phyloP scores from a whole-genome alignment of 495 filamentous ascomycete genomes.

The Penicilliopsis zonata region DNA sequence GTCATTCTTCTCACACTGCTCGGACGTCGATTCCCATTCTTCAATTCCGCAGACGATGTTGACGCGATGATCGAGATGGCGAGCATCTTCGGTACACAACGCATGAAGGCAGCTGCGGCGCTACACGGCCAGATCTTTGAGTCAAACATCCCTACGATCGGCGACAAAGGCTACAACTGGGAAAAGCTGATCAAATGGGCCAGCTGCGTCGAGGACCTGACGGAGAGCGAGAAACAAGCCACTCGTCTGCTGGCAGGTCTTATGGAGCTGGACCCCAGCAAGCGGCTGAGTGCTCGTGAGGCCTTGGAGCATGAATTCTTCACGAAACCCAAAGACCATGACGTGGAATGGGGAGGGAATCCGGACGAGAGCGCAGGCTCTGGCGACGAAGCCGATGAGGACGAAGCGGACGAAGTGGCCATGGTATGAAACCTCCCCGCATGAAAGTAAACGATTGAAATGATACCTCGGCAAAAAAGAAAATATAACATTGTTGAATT shows the following conservation, averaged over 20 bases:
- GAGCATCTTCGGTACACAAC: slow-evolving; percentile 77
- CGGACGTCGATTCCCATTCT: slow-evolving; percentile 87
- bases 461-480: too few relatives aligned
- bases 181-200: slow-evolving; percentile 95
- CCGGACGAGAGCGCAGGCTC: slow-evolving; percentile 31
- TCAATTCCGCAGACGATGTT: slow-evolving; percentile 92
- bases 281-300: slow-evolving; percentile 44
- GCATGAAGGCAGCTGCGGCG: slow-evolving; percentile 70
- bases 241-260: slow-evolving; percentile 52
- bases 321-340: slow-evolving; percentile 33
- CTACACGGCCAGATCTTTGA: slow-evolving; percentile 85
- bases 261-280: slow-evolving; percentile 44
- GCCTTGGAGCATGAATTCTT: slow-evolving; percentile 57
- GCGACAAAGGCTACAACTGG: slow-evolving; percentile 68
- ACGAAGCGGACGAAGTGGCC: slow-evolving; percentile 32
- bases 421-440: slow-evolving; percentile 32
- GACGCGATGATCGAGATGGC: slow-evolving; percentile 96
- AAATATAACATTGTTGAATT: too few relatives aligned
- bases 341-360: slow-evolving; percentile 33
- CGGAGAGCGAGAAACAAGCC: slow-evolving; percentile 35
- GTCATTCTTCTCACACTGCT: slow-evolving; percentile 89
- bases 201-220: slow-evolving; percentile 39
- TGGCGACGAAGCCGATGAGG: slow-evolving; percentile 21
- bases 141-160: slow-evolving; percentile 81
- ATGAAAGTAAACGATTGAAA: too few relatives aligned